Evolutionary conservation across 306 rosid genomes (phyloP).

Genomic region (Cucurbita maxima): DNA sequence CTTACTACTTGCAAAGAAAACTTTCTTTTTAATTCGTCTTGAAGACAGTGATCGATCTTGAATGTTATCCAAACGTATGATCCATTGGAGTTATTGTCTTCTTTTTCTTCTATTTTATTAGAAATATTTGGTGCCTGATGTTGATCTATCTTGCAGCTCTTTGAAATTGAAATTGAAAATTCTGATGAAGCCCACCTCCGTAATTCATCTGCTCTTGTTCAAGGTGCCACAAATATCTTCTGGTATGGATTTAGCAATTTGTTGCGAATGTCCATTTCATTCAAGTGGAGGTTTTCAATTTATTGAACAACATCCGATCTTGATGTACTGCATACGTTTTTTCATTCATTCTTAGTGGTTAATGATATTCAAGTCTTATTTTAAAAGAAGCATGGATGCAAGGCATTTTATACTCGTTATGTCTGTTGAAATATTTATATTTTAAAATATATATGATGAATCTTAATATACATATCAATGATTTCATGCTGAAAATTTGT

Average conservation of each 20-base stretch:
- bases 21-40: not conserved
- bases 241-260: conserved; percentile 45
- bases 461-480: not conserved
- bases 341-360: not conserved
- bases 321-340: not conserved
- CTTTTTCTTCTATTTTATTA: conserved; percentile 2
- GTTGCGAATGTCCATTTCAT: not conserved
- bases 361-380: not conserved
- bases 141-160: conserved; percentile 40
- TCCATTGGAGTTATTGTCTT: not conserved
- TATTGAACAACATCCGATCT: not conserved
- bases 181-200: conserved; percentile 93
- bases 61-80: not conserved
- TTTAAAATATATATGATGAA: not conserved
- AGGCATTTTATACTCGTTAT: not conserved
- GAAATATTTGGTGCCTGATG: not conserved
- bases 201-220: conserved; percentile 89
- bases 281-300: not conserved
- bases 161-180: conserved; percentile 70
- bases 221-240: conserved; percentile 91
- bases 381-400: not conserved
- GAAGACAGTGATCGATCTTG: not conserved
- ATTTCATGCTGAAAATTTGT: not conserved
- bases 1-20: not conserved
- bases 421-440: not conserved